phyloP scores from a whole-genome alignment of 2,329 filamentous ascomycete genomes.

The Penicillium sp. region DNA sequence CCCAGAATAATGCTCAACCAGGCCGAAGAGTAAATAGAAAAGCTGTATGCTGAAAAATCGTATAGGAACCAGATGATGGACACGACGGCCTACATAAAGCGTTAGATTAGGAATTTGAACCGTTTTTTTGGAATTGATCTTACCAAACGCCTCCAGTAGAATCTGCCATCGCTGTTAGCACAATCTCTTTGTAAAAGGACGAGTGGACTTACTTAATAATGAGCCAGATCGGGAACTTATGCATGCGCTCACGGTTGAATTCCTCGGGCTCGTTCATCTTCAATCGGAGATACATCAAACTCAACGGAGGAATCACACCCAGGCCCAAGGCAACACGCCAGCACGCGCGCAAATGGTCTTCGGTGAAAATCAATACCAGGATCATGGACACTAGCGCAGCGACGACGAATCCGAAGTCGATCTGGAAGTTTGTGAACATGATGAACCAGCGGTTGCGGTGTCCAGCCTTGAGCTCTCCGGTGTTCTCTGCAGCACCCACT shows the following conservation, averaged over 20 bases:
- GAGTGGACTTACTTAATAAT: slow-evolving; percentile 47
- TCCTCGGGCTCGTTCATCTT: slow-evolving; percentile 78
- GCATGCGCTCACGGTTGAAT: slow-evolving; percentile 71
- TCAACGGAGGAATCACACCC: slow-evolving; percentile 74
- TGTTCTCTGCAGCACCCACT: slow-evolving; percentile 81
- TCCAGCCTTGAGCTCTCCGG: slow-evolving; percentile 76
- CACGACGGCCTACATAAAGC: slow-evolving; percentile 53
- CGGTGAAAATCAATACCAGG: slow-evolving; percentile 59
- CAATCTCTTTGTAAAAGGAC: slow-evolving; percentile 28
- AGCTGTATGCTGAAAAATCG: slow-evolving; percentile 82
- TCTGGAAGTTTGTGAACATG: slow-evolving; percentile 85
- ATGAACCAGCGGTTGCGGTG: slow-evolving; percentile 90
- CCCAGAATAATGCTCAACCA: slow-evolving; percentile 63
- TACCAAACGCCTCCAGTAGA: slow-evolving; percentile 73
- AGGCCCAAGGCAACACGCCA: slow-evolving; percentile 83
- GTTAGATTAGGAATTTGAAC: slow-evolving; percentile 6
- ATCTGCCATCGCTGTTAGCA: slow-evolving; percentile 52
- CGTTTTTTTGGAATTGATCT: not conserved
- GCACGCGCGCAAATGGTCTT: slow-evolving; percentile 69
- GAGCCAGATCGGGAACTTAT: slow-evolving; percentile 55
- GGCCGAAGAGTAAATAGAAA: slow-evolving; percentile 78
- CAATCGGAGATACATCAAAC: slow-evolving; percentile 70
- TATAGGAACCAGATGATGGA: slow-evolving; percentile 84
- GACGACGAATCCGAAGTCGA: slow-evolving; percentile 81
- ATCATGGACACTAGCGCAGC: slow-evolving; percentile 76